Base-by-base conservation (phyloP, 2,329 filamentous ascomycete genomes). In the Fonsecaea erecta region DNA sequence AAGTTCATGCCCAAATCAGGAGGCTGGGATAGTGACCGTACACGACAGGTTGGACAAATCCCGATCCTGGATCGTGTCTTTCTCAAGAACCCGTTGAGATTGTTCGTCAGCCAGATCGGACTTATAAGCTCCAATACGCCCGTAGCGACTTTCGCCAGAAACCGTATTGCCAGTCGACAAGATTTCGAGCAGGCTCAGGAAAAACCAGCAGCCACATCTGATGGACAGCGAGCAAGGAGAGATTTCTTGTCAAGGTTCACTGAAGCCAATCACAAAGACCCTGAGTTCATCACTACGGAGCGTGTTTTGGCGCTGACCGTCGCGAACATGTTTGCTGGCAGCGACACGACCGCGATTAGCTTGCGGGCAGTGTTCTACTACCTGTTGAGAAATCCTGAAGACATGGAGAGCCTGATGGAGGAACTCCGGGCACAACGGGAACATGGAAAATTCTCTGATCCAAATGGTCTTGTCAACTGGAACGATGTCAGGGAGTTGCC, bases 271-370 rank as follows among this genome's bases (percentile, higher is more conserved):
- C 28, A 40, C n/a, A 68, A 68, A 51, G 63, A 68, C 46, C 66
- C 64, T 11, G 60, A 62, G 16, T 68, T 68, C 46, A 68, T 68
- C 43, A 60, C 43, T 14, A 48, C 32, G 21, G 65, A 61, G 12
- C 35, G 65, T 53, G 65, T 68, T 11, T 40, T 68, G 24, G 55
- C 63, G 9, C 34, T 66, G 52, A 66, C 66, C 5, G 60, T 58
- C 6, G 63, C 66, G n/a, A 68, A 68, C 21, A 63, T 67, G 34
- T 63, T 85, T 91, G 91, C 91, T 0, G 90, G 90, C 2, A 89
- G 86, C 1, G 91, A 94, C 76, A 93, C 90, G 0, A 93, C 91
- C 0, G 90, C 89, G 32, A 93, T 93, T 73, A 86, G 85, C 3
- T 81, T 93, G 0, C 84, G 85, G 6, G 83, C 87, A 11, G 84